These are phyloP conservation scores for Neonectria punicea DNA, from an alignment of 2,329 filamentous ascomycete species.

Conservation along the genomic window DNA sequence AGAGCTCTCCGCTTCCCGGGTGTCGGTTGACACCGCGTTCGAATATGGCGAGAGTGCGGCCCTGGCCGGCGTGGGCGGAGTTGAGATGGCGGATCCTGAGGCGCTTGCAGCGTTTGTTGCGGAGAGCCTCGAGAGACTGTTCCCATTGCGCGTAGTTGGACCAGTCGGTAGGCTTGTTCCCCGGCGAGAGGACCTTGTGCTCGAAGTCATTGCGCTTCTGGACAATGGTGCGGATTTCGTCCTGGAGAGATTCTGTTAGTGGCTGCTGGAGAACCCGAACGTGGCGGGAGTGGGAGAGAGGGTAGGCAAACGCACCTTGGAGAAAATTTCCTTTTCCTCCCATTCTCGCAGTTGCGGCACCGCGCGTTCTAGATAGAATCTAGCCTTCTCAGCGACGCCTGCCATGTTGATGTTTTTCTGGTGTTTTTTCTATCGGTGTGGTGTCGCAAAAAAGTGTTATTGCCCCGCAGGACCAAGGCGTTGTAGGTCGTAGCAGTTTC, in stretches of 20 bases:
- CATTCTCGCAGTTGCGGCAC: conserved; percentile 93
- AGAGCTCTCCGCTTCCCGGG: conserved; percentile 81
- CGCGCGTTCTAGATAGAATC: conserved; percentile 92
- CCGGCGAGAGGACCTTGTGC: conserved; percentile 86
- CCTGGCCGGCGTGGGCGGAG: conserved; percentile 77
- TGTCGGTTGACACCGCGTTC: conserved; percentile 88
- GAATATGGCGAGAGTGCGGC: conserved; percentile 88
- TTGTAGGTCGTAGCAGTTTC: neutral
- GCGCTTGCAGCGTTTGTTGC: conserved; percentile 83
- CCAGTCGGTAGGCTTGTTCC: conserved; percentile 81
- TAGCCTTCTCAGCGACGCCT: conserved; percentile 89
- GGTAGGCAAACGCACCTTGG: conserved; percentile 63
- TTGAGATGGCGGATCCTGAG: conserved; percentile 76
- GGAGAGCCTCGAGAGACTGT: conserved; percentile 76
- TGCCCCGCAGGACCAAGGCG: conserved; percentile 1
- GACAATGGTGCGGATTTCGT: conserved; percentile 90
- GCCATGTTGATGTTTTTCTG: conserved; percentile 66
- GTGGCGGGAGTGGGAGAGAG: neutral
- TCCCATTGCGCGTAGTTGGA: conserved; percentile 83
- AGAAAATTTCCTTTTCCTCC: conserved; percentile 91
- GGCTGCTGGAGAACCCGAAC: neutral
- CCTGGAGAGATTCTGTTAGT: conserved; percentile 59
- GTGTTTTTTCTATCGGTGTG: neutral
- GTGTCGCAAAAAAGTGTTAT: neutral
- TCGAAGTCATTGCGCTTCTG: conserved; percentile 94